These are phyloP conservation scores for Sugiyamaella marilandica DNA, from an alignment of 805 yeast genomes.

Conservation along the genomic window DNA sequence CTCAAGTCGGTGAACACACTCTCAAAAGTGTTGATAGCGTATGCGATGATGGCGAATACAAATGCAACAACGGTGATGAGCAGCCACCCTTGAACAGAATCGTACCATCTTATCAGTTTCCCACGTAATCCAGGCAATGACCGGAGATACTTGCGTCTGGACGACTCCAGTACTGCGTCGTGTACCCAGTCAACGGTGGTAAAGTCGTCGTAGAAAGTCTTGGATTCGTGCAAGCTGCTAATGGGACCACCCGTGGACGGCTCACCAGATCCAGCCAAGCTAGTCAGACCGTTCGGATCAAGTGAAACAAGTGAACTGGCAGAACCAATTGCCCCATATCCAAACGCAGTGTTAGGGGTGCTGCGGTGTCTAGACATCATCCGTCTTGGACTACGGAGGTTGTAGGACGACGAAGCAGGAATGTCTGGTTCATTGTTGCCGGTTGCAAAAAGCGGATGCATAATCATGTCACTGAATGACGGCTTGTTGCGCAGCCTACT, in stretches of 20 bases:
- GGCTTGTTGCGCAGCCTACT: too few relatives aligned
- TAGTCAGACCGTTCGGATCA: too few relatives aligned
- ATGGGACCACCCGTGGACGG: too few relatives aligned
- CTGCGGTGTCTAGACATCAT: not conserved
- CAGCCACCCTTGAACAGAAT: slow-evolving; percentile 46
- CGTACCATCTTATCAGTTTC: slow-evolving; percentile 31
- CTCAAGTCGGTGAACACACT: slow-evolving; percentile 46
- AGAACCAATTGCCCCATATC: not conserved
- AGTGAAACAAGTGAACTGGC: not conserved
- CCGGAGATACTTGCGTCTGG: slow-evolving; percentile 38
- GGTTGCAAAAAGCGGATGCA: too few relatives aligned
- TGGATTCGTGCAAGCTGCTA: not conserved
- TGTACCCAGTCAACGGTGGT: slow-evolving; percentile 59
- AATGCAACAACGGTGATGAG: slow-evolving; percentile 44
- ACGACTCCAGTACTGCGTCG: slow-evolving; percentile 43
- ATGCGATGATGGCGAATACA: slow-evolving; percentile 47
- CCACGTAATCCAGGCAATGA: slow-evolving; percentile 34
- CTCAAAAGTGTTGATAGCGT: slow-evolving; percentile 44
- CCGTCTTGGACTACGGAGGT: too few relatives aligned
- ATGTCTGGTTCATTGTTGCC: too few relatives aligned
- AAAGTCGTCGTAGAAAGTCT: slow-evolving; percentile 49
- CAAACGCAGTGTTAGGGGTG: not conserved
- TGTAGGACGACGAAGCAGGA: too few relatives aligned
- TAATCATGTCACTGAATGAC: too few relatives aligned
- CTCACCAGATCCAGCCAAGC: too few relatives aligned